These are phyloP conservation scores for Pythium pyrilobum DNA, from an alignment of 352 stramenopile species.

Conservation along the genomic window DNA sequence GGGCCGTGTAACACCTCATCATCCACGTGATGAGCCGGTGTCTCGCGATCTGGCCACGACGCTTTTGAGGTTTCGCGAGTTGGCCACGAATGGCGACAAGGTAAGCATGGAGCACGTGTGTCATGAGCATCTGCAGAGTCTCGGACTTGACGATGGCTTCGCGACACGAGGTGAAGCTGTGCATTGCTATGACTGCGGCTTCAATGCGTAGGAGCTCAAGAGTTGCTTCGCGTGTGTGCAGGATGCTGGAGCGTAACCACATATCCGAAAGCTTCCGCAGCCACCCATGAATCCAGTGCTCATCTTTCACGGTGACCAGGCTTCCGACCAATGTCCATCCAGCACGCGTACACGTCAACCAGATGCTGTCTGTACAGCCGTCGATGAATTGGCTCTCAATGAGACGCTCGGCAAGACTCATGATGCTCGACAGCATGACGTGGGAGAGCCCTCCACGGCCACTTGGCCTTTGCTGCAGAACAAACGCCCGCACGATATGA, in stretches of 20 bases:
- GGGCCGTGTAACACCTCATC: slow-evolving; percentile 65
- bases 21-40: slow-evolving; percentile 76
- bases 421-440: slow-evolving; percentile 51
- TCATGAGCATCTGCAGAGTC: slow-evolving; percentile 51
- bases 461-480: slow-evolving; percentile 5
- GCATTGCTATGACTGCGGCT: slow-evolving; percentile 62
- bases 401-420: slow-evolving; percentile 61
- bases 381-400: slow-evolving; percentile 78
- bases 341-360: slow-evolving; percentile 81
- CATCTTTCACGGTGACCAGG: slow-evolving; percentile 57
- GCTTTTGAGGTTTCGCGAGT: slow-evolving; percentile 72
- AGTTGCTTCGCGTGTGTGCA: slow-evolving; percentile 77
- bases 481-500: slow-evolving; percentile 20
- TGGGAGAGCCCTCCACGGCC: slow-evolving; percentile 33
- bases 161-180: slow-evolving; percentile 44
- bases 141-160: slow-evolving; percentile 22
- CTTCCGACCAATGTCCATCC: slow-evolving; percentile 77
- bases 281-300: slow-evolving; percentile 52
- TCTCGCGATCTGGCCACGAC: slow-evolving; percentile 70
- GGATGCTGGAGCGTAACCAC: slow-evolving; percentile 71
- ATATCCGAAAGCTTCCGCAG: slow-evolving; percentile 57
- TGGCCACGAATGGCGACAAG: slow-evolving; percentile 49
- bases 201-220: slow-evolving; percentile 81
- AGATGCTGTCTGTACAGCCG: slow-evolving; percentile 74
- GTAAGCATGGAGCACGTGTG: slow-evolving; percentile 69